Evolutionary conservation across 2,329 filamentous ascomycete genomes (phyloP).

Genomic region (Mariannaea sp.): DNA sequence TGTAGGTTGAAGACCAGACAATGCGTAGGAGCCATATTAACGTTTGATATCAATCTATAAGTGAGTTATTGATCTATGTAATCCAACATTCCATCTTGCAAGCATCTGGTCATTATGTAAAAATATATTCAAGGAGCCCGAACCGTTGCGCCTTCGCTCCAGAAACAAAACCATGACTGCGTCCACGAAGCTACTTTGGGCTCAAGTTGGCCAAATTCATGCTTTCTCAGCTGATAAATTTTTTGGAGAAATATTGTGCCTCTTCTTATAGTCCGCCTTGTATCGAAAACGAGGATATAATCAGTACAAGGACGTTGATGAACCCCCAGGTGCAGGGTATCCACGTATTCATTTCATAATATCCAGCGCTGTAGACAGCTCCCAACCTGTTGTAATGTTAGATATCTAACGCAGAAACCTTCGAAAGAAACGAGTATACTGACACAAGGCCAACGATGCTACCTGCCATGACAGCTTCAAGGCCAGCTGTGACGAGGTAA

Average conservation of each 20-base stretch:
- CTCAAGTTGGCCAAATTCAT: no score
- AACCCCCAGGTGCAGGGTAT: constrained; percentile 88
- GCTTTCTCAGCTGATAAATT: background rate
- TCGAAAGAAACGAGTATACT: constrained; percentile 48
- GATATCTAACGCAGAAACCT: background rate
- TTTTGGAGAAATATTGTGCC: background rate
- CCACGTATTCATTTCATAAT: constrained; percentile 93
- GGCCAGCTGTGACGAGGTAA: constrained; percentile 71
- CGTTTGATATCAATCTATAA: background rate
- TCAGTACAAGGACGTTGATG: constrained; percentile 80
- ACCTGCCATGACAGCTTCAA: constrained; percentile 79
- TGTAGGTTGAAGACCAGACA: no score
- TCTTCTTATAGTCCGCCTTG: constrained; percentile 75
- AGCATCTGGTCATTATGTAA: background rate
- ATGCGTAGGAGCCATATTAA: no score
- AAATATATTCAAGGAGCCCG: background rate
- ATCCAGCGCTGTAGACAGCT: constrained; percentile 79
- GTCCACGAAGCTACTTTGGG: background rate
- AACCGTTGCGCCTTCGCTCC: background rate
- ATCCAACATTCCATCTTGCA: background rate
- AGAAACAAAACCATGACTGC: background rate
- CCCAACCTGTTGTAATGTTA: constrained; percentile 62
- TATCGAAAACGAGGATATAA: constrained; percentile 90
- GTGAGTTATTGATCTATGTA: background rate
- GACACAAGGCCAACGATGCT: constrained; percentile 82